phyloP scores from a whole-genome alignment of 1,284 basidiomycete species.

The Athelia sp. region DNA sequence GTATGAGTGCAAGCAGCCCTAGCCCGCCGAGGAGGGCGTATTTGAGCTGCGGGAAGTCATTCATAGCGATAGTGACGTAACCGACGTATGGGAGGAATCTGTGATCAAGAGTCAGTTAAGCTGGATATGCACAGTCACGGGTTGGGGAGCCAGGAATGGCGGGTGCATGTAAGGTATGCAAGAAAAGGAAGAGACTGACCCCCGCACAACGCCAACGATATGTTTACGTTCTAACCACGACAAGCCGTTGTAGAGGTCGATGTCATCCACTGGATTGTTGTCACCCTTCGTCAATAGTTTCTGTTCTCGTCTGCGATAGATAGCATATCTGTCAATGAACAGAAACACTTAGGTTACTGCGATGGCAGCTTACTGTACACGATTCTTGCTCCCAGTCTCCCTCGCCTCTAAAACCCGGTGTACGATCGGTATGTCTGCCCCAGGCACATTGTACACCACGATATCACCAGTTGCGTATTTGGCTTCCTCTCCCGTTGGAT shows the following conservation, averaged over 20 bases:
- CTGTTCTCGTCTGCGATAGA: constrained; percentile 31
- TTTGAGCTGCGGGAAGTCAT: constrained; percentile 95
- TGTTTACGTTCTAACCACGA: constrained; percentile 50
- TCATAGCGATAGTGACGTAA: constrained; percentile 63
- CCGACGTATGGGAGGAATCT: constrained; percentile 60
- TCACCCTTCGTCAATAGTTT: constrained; percentile 61
- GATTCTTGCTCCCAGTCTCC: constrained; percentile 10
- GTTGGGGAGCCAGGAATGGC: too few species aligned
- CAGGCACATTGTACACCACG: constrained; percentile 57
- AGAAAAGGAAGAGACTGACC: constrained; percentile 29
- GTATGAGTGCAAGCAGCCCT: constrained; percentile 75
- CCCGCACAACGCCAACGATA: constrained; percentile 56
- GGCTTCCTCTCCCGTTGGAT: constrained; percentile 32
- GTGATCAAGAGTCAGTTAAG: not conserved
- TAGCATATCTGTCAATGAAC: too few species aligned
- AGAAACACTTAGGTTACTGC: too few species aligned
- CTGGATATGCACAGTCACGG: not conserved
- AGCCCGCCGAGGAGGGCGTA: constrained; percentile 81
- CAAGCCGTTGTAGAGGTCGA: constrained; percentile 49
- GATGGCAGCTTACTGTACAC: not conserved
- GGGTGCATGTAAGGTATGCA: not conserved
- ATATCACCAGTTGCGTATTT: constrained; percentile 58
- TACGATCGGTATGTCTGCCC: constrained; percentile 56
- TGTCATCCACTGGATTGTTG: constrained; percentile 55
- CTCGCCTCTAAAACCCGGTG: constrained; percentile 57